phyloP scores from a whole-genome alignment of 2,329 filamentous ascomycete species.

The Pseudogymnoascus sp. region DNA sequence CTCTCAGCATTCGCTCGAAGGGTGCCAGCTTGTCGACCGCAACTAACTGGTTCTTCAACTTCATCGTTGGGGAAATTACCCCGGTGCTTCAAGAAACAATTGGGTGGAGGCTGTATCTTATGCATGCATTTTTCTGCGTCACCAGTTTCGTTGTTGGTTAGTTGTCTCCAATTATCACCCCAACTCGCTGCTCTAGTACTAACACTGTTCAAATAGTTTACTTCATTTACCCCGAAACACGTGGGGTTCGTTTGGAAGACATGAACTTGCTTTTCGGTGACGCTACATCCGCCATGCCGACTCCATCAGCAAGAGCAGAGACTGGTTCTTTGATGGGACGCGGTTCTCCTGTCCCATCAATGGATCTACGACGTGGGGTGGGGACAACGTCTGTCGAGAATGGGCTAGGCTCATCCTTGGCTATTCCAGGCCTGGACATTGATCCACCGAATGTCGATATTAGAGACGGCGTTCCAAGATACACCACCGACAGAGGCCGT shows the following conservation, averaged over 20 bases:
- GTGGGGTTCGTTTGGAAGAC: conserved; percentile 88
- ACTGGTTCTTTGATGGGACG: conserved; percentile 72
- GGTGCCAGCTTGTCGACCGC: conserved; percentile 94
- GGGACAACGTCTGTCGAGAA: conserved; percentile 20
- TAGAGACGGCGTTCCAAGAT: conserved; percentile 41
- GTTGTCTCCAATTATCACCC: conserved; percentile 29
- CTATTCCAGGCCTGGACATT: conserved; percentile 74
- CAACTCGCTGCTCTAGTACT: not conserved
- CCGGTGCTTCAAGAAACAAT: conserved; percentile 88
- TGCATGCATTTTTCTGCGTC: conserved; percentile 96
- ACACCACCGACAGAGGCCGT: conserved; percentile 26
- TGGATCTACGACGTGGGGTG: conserved; percentile 56
- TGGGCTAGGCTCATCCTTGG: conserved; percentile 50
- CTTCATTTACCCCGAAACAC: conserved; percentile 95
- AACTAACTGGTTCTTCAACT: conserved; percentile 97
- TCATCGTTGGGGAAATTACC: conserved; percentile 91
- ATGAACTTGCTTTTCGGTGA: conserved; percentile 96
- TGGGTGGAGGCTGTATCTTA: conserved; percentile 84
- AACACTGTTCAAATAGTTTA: conserved; percentile 56
- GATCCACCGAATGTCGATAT: conserved; percentile 61
- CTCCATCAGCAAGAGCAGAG: conserved; percentile 69
- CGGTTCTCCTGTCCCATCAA: conserved; percentile 71
- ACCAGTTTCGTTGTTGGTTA: conserved; percentile 92
- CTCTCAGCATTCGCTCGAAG: conserved; percentile 92
- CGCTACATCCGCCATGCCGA: conserved; percentile 73